phyloP scores from a whole-genome alignment of 2,329 filamentous ascomycete genomes.

The Cladophialophora psammophila region DNA sequence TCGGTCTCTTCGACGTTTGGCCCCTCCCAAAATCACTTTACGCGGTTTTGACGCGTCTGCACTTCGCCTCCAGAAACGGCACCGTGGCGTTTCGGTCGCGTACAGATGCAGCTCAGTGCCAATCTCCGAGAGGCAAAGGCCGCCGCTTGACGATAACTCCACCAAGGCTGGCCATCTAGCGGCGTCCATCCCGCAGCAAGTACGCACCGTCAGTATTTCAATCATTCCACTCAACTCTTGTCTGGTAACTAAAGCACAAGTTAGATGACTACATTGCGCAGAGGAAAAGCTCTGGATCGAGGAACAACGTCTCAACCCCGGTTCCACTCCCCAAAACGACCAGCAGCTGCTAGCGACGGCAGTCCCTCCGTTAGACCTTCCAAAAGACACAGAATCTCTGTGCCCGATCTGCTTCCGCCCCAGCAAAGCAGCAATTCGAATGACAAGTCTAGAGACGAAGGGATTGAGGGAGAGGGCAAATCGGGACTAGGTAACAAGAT shows the following conservation, averaged over 20 bases:
- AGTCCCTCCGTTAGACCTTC: conserved; percentile 24
- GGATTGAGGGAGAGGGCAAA: conserved; percentile 21
- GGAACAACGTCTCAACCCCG: conserved; percentile 27
- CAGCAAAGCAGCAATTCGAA: conserved; percentile 30
- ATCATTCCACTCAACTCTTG: conserved; percentile 15
- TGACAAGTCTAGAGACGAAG: conserved; percentile 16
- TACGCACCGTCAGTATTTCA: conserved; percentile 27
- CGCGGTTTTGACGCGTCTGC: conserved; percentile 5
- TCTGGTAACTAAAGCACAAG: conserved; percentile 7
- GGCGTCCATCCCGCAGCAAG: conserved; percentile 12
- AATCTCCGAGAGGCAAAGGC: background rate
- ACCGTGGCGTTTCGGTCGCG: background rate
- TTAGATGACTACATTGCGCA: conserved; percentile 40
- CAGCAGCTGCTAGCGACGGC: conserved; percentile 24
- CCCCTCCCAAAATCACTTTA: conserved; percentile 2
- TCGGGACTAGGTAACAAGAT: conserved; percentile 26
- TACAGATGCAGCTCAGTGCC: background rate
- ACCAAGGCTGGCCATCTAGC: conserved; percentile 6
- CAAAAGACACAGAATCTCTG: conserved; percentile 36
- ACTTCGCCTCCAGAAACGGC: conserved; percentile 5
- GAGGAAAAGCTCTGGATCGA: conserved; percentile 35
- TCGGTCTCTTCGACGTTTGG: background rate
- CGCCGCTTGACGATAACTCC: background rate
- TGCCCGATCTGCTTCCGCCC: conserved; percentile 34
- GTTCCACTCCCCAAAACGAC: conserved; percentile 24